Base-by-base conservation (phyloP, 1,284 basidiomycete species). In the Meripilus lineatus region DNA sequence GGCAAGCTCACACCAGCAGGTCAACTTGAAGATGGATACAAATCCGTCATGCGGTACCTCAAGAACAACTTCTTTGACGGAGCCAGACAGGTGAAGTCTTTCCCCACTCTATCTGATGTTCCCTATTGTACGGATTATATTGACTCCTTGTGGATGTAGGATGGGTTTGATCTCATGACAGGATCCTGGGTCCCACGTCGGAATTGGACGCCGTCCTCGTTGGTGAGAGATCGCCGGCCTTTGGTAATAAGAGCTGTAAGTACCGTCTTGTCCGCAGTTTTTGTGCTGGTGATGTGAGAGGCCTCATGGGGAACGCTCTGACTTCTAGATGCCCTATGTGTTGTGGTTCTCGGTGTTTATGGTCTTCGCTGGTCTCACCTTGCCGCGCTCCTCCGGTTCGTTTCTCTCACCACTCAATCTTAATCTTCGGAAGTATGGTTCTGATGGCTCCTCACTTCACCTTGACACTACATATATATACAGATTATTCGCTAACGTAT, bases 11-110 rank as follows among this genome's bases (percentile, higher is more conserved):
- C 91, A 3, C 79, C 73, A 42, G 79, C 82, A 50, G 95, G 95
- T 22, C 64, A 74, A 22, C 56, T 96, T 38, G 83, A 93, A 58
- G 96, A 99, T 65, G 91, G 92, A 1, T 71, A 84, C 64, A 99
- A 98, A 65, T 88, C 88, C 15, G 63, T 84, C 2, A 76, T 84
- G 66, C 81, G 96, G 49, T 99, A 99, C 62, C 60, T 97, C 53
- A 93, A 88, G 73, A 99, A 99, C 72, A 99, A 97, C 64, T 94
- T 93, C 69, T 90, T 97, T 58, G 96, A 99, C 63, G 96, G 96
- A 5, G 77, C 92, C 41, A 73, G 94, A 58, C 93, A 90, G 71
- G 84, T 82, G 70, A 59, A 13, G 33, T n/a, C 23, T 34, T 18
- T 37, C 35, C 45, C 40, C 42, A 30, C 32, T 36, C 17, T 21